Conservation (phyloP, 257 asterid species). For the Jacaranda copaia region DNA sequence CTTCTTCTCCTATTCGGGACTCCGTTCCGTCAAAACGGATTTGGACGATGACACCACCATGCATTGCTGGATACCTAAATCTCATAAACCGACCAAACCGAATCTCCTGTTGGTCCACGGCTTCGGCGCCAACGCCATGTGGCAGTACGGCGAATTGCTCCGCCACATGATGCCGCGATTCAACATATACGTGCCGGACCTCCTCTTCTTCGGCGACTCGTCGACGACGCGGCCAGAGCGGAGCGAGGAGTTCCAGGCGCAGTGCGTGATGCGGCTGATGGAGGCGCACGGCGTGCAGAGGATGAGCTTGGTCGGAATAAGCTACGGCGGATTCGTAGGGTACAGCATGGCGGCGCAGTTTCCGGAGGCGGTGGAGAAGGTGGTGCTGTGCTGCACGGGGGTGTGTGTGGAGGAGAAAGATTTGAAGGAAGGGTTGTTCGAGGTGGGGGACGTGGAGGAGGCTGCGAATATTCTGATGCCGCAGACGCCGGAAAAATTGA, state of each 20-base stretch:
- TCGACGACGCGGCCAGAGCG: conserved; percentile 72
- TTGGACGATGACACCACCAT: conserved; percentile 73
- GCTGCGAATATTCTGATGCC: conserved; percentile 82
- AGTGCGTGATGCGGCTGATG: conserved; percentile 77
- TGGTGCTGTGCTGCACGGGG: conserved; percentile 88
- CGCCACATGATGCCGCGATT: conserved; percentile 76
- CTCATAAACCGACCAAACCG: conserved; percentile 54
- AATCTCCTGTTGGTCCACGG: conserved; percentile 83
- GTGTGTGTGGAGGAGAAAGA: conserved; percentile 90
- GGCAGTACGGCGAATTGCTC: conserved; percentile 95
- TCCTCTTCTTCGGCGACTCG: conserved; percentile 85
- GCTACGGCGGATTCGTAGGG: conserved; percentile 91
- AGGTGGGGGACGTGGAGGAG: conserved; percentile 78
- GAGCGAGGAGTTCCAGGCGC: conserved; percentile 82
- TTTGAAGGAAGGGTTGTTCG: conserved; percentile 68
- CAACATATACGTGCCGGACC: conserved; percentile 94
- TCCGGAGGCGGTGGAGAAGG: conserved; percentile 71
- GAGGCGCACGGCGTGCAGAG: conserved; percentile 55
- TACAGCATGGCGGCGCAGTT: conserved; percentile 84
- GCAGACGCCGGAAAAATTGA: conserved; percentile 79
- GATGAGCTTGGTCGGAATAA: conserved; percentile 79
- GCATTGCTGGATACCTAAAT: conserved; percentile 92
- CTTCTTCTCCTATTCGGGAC: conserved; percentile 82
- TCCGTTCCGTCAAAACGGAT: conserved; percentile 65
- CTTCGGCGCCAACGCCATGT: conserved; percentile 98